Evolutionary conservation across 768 basidiomycete species (phyloP), one percentile per base, ranked within the genome.

Genomic region (Pisolithus tinctorius): DNA sequence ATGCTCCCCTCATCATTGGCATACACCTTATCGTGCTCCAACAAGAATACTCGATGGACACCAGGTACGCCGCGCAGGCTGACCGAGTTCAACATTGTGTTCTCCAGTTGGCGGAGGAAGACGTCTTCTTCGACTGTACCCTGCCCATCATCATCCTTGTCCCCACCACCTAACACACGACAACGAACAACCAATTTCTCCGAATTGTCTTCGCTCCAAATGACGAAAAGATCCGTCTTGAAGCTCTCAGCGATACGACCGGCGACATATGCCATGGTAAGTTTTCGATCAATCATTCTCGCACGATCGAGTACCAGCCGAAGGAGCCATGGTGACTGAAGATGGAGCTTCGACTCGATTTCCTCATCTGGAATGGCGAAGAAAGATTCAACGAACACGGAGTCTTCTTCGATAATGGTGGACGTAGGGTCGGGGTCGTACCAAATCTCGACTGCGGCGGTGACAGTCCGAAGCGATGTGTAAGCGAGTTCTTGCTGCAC

Each of bases 291-390:
- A 57, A 98, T 86, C 88, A 99, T 96, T 73, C 95, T 93, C 3
- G 89, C 86, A 58, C 95, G 90, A 66, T 98, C 96, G 49, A 99
- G 82, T 63, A 95, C 95, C 42, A 98, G 81, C 71, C 96, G 93
- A 20, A 99, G 83, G 17, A 99, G 75, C 96, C 96, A 99, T 0
- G 94, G 93, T 1, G 96, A 98, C 65, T 94, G 91, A 1, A 93
- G 75, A 57, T 92, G 86, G 2, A 96, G 72, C 63, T 95, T 95
- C 17, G 81, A 78, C 65, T 95, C 92, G 53, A 95, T 86, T 46
- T 94, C 91, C 64, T 97, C 93, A 60, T 98, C 96, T 6, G 96
- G 96, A 64, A 98, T 98, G 49, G 94, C 95, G 67, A 98, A 99
- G 88, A 97, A 97, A 0, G 93, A 93, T 62, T 96, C 92, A 51